Evolutionary conservation across 2,329 filamentous ascomycete species (phyloP).

Genomic region (Penicillium sp.): DNA sequence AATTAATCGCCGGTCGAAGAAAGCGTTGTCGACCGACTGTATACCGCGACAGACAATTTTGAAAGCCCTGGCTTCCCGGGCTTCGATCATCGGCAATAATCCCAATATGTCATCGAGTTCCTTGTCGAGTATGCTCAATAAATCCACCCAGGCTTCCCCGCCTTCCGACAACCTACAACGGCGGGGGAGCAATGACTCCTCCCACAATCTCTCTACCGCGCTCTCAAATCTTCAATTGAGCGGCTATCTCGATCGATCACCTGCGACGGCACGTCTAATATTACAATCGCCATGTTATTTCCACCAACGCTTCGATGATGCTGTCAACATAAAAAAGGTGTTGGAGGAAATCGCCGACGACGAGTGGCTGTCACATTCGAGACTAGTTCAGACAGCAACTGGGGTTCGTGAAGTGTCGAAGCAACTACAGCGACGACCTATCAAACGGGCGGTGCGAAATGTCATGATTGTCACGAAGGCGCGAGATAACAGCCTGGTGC

Average conservation of each 20-base stretch:
- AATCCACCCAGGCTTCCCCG: slow-evolving; percentile 17
- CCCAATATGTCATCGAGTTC: slow-evolving; percentile 55
- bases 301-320: slow-evolving; percentile 93
- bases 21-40: slow-evolving; percentile 59
- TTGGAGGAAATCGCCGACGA: slow-evolving; percentile 87
- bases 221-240: slow-evolving; percentile 52
- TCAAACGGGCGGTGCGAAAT: slow-evolving; percentile 86
- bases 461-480: slow-evolving; percentile 99
- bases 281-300: slow-evolving; percentile 96
- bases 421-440: slow-evolving; percentile 86
- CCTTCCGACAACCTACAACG: slow-evolving; percentile 28
- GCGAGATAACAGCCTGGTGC: slow-evolving; percentile 87
- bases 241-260: slow-evolving; percentile 43
- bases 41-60: slow-evolving; percentile 77
- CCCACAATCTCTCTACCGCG: slow-evolving; percentile 63
- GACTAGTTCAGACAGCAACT: slow-evolving; percentile 90
- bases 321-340: slow-evolving; percentile 91
- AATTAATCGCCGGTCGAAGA: slow-evolving; percentile 43
- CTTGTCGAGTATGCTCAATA: slow-evolving; percentile 58
- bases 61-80: slow-evolving; percentile 70
- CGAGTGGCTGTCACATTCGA: slow-evolving; percentile 87
- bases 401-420: slow-evolving; percentile 94
- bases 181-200: slow-evolving; percentile 45
- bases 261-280: slow-evolving; percentile 54
- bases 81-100: slow-evolving; percentile 52